phyloP scores from a whole-genome alignment of 1,284 basidiomycete genomes.

The Irpex sp. region DNA sequence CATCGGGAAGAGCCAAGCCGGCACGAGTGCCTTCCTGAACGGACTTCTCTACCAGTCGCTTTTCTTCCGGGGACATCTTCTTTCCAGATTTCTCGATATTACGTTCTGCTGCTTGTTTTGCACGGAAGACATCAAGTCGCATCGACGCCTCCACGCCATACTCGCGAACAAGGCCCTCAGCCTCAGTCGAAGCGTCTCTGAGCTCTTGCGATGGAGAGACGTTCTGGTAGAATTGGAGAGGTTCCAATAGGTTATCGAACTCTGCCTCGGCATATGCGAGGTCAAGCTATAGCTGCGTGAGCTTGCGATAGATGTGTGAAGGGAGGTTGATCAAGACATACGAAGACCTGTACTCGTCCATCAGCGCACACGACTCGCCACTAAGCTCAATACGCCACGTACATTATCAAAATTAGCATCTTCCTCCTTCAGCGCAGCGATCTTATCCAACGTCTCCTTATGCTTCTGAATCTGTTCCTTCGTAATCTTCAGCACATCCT shows the following conservation, averaged over 20 bases:
- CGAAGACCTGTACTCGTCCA: conserved; percentile 54
- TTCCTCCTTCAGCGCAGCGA: conserved; percentile 56
- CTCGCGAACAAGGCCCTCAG: conserved; percentile 65
- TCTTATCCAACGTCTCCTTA: conserved; percentile 51
- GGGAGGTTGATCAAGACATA: conserved; percentile 33
- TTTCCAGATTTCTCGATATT: conserved; percentile 56
- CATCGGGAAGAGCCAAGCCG: conserved; percentile 68
- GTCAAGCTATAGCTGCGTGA: conserved; percentile 34
- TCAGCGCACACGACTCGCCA: not conserved
- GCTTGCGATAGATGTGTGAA: not conserved
- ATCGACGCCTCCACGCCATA: conserved; percentile 70
- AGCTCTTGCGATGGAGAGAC: conserved; percentile 69
- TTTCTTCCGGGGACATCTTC: conserved; percentile 60
- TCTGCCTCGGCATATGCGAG: conserved; percentile 58
- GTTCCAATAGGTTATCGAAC: conserved; percentile 50
- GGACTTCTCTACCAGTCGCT: conserved; percentile 74
- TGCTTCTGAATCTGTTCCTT: conserved; percentile 58
- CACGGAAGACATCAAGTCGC: conserved; percentile 73
- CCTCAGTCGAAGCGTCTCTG: conserved; percentile 70
- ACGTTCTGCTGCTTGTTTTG: conserved; percentile 65
- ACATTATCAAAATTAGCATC: conserved; percentile 25
- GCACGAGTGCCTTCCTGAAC: conserved; percentile 72
- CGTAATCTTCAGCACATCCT: conserved; percentile 55
- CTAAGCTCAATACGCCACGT: conserved; percentile 3
- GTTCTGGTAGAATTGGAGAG: conserved; percentile 75